Percentiles rank a stretch among this genome's conserved stretches.
Conservation (phyloP, 2,329 filamentous ascomycete species). For the Cladosporium halotolerans region DNA sequence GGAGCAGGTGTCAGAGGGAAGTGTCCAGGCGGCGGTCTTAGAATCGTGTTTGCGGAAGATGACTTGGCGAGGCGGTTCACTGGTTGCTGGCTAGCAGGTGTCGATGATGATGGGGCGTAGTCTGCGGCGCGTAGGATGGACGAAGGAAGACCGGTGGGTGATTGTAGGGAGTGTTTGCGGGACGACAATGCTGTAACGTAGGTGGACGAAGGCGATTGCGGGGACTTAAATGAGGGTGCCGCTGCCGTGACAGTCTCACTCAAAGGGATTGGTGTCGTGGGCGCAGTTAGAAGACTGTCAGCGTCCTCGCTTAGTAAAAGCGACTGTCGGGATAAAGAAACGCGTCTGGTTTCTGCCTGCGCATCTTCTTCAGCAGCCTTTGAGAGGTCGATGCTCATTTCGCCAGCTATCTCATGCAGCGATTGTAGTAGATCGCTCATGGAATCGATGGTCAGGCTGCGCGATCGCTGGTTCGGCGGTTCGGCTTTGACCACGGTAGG, state of each 20-base stretch:
- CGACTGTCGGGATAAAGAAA: neutral
- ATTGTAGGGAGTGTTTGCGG: neutral
- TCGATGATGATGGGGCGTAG: neutral
- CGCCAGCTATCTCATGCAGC: neutral
- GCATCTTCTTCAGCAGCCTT: neutral
- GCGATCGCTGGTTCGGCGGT: neutral
- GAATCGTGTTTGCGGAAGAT: slow-evolving; percentile 14
- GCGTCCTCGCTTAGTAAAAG: neutral
- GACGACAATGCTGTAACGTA: neutral
- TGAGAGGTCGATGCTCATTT: slow-evolving; percentile 3
- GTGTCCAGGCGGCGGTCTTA: slow-evolving; percentile 7
- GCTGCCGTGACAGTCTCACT: neutral
- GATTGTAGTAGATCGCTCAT: slow-evolving; percentile 3
- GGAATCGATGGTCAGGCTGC: neutral
- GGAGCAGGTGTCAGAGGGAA: neutral
- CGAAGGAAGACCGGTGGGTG: neutral
- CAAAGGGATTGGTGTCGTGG: neutral
- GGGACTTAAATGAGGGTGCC: neutral
- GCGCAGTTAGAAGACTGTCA: neutral
- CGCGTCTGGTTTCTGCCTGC: neutral
- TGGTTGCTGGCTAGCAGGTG: neutral
- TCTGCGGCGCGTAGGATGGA: slow-evolving; percentile 1
- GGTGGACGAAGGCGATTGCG: neutral
- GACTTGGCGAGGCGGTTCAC: neutral
- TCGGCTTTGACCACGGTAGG: neutral